phyloP scores from a whole-genome alignment of 805 yeast genomes.

The Wickerhamomyces xylosicus region DNA sequence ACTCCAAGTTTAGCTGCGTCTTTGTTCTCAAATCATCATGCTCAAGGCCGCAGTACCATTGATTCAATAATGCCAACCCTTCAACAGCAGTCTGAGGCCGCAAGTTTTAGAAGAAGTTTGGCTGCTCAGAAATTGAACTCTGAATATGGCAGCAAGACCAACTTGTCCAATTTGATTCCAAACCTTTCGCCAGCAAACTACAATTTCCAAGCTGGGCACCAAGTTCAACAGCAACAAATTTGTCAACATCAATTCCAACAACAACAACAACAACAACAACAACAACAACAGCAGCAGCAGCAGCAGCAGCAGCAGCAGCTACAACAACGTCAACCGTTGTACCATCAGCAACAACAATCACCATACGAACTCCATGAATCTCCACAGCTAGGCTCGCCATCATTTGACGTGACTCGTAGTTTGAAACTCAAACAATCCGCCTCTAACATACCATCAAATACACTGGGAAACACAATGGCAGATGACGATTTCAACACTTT shows the following conservation, averaged over 20 bases:
- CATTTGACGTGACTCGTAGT: neutral
- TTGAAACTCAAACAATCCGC: neutral
- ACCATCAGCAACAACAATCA: slow-evolving; percentile 2
- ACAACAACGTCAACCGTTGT: slow-evolving; percentile 2
- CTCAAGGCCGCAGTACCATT: neutral
- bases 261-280: neutral
- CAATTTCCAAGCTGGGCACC: neutral
- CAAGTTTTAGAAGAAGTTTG: slow-evolving; percentile 9
- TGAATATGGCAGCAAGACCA: neutral
- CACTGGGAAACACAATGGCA: slow-evolving; percentile 3
- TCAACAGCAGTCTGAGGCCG: neutral
- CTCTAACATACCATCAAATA: slow-evolving; percentile 1
- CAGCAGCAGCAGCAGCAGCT: slow-evolving; percentile 3
- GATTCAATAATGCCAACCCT: neutral
- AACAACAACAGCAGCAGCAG: slow-evolving; percentile 1
- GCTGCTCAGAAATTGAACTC: slow-evolving; percentile 11
- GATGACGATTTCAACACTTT: slow-evolving; percentile 39
- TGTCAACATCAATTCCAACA: neutral
- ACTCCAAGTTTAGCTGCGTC: neutral
- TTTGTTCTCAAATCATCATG: neutral
- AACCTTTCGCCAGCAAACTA: neutral
- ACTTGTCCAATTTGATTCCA: neutral
- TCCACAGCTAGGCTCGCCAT: neutral
- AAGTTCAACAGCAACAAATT: slow-evolving; percentile 1
- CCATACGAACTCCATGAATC: neutral